A percentile compares a stretch with the other conserved stretches of the same genome.
Evolutionary conservation across 768 basidiomycete genomes (phyloP).

Genomic region (Xerocomellus intermedius): DNA sequence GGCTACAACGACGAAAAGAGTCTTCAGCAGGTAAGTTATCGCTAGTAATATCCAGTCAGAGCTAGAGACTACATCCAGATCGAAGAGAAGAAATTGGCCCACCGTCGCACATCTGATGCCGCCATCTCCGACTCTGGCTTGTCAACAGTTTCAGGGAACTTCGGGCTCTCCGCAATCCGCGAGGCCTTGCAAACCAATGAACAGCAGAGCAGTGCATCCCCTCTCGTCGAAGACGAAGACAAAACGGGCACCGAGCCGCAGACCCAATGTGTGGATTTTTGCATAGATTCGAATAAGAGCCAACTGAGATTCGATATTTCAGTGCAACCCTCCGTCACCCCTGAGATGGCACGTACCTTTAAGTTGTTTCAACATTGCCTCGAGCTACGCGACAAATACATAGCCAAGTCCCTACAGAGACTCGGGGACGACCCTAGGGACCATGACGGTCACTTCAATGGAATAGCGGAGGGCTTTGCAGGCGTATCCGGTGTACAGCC

Average conservation of each 20-base stretch:
- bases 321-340: slow-evolving; percentile 28
- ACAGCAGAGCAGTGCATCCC: slow-evolving; percentile 8
- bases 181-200: slow-evolving; percentile 27
- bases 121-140: slow-evolving; percentile 20
- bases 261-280: slow-evolving; percentile 27
- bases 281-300: not conserved
- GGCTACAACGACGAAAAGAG: slow-evolving; percentile 78
- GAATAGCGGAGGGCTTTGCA: slow-evolving; percentile 59
- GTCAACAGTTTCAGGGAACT: slow-evolving; percentile 38
- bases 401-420: slow-evolving; percentile 79
- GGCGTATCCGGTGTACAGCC: slow-evolving; percentile 69
- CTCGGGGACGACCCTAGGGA: slow-evolving; percentile 95
- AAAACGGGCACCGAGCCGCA: slow-evolving; percentile 33
- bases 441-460: slow-evolving; percentile 76
- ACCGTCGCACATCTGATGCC: slow-evolving; percentile 60
- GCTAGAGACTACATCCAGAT: slow-evolving; percentile 45
- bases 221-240: slow-evolving; percentile 38
- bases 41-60: not conserved
- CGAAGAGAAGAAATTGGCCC: slow-evolving; percentile 69
- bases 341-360: slow-evolving; percentile 57
- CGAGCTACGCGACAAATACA: slow-evolving; percentile 94
- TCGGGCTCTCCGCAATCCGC: slow-evolving; percentile 38
- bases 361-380: slow-evolving; percentile 81
- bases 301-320: slow-evolving; percentile 4
- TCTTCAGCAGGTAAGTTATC: slow-evolving; percentile 61